Percentiles rank a stretch among this genome's conserved stretches.
These are phyloP conservation scores for Talaromyces funiculosus DNA, from an alignment of 2,329 filamentous ascomycete species.

Conservation along the genomic window DNA sequence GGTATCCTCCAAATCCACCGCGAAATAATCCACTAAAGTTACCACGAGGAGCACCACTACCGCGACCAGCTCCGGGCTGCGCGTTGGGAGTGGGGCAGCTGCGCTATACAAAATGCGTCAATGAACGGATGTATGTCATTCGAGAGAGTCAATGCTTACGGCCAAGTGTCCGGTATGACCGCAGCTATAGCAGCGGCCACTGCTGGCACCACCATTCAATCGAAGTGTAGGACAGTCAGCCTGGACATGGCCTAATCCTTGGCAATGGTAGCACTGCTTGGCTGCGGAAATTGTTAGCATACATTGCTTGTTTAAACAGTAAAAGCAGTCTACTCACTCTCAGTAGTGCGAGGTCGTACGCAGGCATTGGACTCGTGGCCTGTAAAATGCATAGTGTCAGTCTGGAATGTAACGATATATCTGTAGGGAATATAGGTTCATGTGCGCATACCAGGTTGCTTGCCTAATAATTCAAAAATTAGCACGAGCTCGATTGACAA, in stretches of 20 bases:
- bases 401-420: background rate
- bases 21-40: slow-evolving; percentile 58
- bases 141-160: slow-evolving; percentile 46
- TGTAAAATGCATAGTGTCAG: slow-evolving; percentile 23
- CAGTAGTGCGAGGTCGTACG: slow-evolving; percentile 91
- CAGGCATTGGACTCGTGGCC: slow-evolving; percentile 97
- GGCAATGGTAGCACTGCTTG: slow-evolving; percentile 99
- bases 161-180: slow-evolving; percentile 89
- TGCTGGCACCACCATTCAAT: slow-evolving; percentile 70
- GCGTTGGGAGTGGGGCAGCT: slow-evolving; percentile 73
- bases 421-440: background rate
- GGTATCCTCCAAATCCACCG: slow-evolving; percentile 61
- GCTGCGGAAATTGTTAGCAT: slow-evolving; percentile 45
- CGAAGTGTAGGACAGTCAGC: slow-evolving; percentile 97
- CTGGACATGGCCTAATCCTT: slow-evolving; percentile 96
- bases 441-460: slow-evolving; percentile 40
- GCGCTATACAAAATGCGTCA: slow-evolving; percentile 50
- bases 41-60: slow-evolving; percentile 61
- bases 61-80: slow-evolving; percentile 54
- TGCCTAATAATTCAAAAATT: slow-evolving; percentile 29
- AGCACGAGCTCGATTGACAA: slow-evolving; percentile 14
- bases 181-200: slow-evolving; percentile 94
- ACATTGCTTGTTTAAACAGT: background rate
- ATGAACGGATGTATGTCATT: background rate
- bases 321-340: slow-evolving; percentile 52